Evolutionary conservation across 768 basidiomycete species (phyloP), one percentile per base, ranked within the genome.

Genomic region (Suillus hirtellus): DNA sequence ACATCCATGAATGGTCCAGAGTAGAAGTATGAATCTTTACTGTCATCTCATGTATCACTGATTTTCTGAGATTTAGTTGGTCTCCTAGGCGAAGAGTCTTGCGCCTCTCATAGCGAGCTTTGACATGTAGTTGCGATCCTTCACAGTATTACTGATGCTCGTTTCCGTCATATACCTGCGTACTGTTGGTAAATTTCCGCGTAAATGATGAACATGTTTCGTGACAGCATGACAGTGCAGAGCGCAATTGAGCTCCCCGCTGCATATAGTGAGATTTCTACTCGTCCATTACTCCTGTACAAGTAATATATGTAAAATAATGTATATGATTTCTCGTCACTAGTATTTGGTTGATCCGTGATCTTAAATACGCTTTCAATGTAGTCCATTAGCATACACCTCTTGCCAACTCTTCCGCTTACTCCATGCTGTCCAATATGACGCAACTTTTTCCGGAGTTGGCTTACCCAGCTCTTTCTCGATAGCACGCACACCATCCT

Each of bases 351-450:
- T 34, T 10, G 60, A 42, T 34, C 27, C 46, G 44, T 62, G 50
- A 62, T 35, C 38, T n/a, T 34, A 27, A 1, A 21, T 31, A 59
- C 35, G 34, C 31, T 38, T 59, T 37, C 73, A 84, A 73, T 84
- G 82, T 21, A 83, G 76, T 15, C 81, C 80, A 27, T 71, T 65
- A 12, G 70, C 76, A 65, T 82, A 81, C 31, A 81, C 78, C 65
- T 76, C 76, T 69, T 77, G 71, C 81, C 81, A 83, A 66, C 81
- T 82, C 49, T 80, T 76, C 62, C 81, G 76, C 63, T 66, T 74
- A 47, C 65, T 69, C 84, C 83, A 87, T 27, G 78, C 75, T 15
- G 61, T 64, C 81, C 79, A 82, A 66, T 84, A 84, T 24, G 67
- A 64, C 15, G 68, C 74, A 0, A 84, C 70, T 63, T 78, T 80